phyloP scores from a whole-genome alignment of 2,329 filamentous ascomycete species.

The Podosphaera aphanis region DNA sequence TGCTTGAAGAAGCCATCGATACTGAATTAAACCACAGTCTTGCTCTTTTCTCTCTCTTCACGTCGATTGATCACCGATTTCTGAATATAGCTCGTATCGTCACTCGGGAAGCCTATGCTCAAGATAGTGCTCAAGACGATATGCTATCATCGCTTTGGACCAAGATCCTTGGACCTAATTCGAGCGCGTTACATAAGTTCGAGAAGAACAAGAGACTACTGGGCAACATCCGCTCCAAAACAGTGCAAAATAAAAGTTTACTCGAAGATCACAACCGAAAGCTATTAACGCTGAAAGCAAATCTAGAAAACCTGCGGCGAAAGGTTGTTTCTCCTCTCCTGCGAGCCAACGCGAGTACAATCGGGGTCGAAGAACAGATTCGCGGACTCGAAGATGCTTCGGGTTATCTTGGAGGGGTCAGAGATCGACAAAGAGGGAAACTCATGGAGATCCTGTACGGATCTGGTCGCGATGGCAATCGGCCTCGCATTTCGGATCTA shows the following conservation, averaged over 20 bases:
- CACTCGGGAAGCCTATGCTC: slow-evolving; percentile 56
- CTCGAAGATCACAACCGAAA: slow-evolving; percentile 71
- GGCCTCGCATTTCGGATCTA: slow-evolving; percentile 3
- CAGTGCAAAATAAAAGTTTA: slow-evolving; percentile 67
- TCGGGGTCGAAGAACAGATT: slow-evolving; percentile 70
- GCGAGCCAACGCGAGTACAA: slow-evolving; percentile 39
- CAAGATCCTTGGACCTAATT: slow-evolving; percentile 54
- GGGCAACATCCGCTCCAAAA: slow-evolving; percentile 55
- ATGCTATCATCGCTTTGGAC: slow-evolving; percentile 71
- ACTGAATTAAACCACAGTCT: slow-evolving; percentile 63
- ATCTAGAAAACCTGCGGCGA: slow-evolving; percentile 59
- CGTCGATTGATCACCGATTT: slow-evolving; percentile 75
- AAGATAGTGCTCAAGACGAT: slow-evolving; percentile 61
- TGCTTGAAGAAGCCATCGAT: slow-evolving; percentile 73
- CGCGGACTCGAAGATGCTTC: slow-evolving; percentile 59
- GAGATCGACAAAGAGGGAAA: slow-evolving; percentile 61
- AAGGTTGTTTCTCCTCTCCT: slow-evolving; percentile 73
- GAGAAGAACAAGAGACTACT: slow-evolving; percentile 72
- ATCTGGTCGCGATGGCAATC: slow-evolving; percentile 9
- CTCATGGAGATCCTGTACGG: slow-evolving; percentile 60
- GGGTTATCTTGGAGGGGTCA: slow-evolving; percentile 48
- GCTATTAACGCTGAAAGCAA: slow-evolving; percentile 62
- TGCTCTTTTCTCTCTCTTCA: slow-evolving; percentile 69
- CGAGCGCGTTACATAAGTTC: slow-evolving; percentile 60
- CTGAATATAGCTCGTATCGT: slow-evolving; percentile 69